Conservation (phyloP, 2,329 filamentous ascomycete species). For the Cytospora mali region DNA sequence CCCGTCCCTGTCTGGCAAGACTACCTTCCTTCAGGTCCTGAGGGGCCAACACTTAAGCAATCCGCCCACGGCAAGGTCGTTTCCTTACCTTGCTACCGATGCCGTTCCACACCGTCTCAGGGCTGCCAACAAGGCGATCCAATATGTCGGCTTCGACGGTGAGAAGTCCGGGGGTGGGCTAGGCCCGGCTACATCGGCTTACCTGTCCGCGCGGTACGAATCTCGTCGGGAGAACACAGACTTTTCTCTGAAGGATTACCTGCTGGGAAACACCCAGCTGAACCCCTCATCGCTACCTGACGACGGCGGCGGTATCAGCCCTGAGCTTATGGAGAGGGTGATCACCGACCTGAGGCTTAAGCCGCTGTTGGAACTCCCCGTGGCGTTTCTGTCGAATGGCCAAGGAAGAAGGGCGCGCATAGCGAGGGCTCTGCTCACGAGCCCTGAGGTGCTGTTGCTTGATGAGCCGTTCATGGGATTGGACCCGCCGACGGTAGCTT, state of each 20-base stretch:
- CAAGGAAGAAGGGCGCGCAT: conserved; percentile 87
- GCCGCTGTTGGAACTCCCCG: conserved; percentile 74
- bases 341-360: conserved; percentile 70
- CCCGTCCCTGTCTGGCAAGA: conserved; percentile 76
- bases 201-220: conserved; percentile 89
- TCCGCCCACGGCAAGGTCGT: conserved; percentile 75
- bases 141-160: conserved; percentile 88
- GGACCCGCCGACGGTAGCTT: conserved; percentile 77
- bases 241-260: conserved; percentile 79
- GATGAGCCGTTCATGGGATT: conserved; percentile 98
- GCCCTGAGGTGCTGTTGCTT: conserved; percentile 79
- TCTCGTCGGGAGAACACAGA: conserved; percentile 83
- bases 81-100: conserved; percentile 72
- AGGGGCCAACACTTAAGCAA: conserved; percentile 74
- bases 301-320: conserved; percentile 53
- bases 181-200: conserved; percentile 67
- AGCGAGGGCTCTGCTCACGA: conserved; percentile 77
- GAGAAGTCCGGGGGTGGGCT: conserved; percentile 60
- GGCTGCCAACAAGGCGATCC: conserved; percentile 69
- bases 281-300: conserved; percentile 66
- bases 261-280: conserved; percentile 79
- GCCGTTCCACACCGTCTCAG: conserved; percentile 59
- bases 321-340: conserved; percentile 60
- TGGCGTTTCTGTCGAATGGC: conserved; percentile 90
- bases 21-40: conserved; percentile 78